Base-by-base conservation (phyloP, 2,329 filamentous ascomycete species). In the Curvularia sp. region DNA sequence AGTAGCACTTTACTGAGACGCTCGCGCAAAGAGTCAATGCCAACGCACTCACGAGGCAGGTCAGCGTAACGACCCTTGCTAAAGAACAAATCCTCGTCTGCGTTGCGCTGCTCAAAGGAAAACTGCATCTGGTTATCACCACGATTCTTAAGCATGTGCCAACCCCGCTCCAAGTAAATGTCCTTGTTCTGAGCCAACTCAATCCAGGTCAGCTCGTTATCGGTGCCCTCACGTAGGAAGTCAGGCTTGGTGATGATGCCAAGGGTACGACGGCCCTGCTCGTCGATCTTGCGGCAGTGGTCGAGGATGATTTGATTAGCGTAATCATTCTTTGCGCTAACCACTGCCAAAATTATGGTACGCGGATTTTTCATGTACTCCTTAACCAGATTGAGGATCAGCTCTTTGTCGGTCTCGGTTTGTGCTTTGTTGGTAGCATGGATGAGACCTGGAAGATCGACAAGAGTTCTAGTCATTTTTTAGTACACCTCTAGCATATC, bases 161-260 rank as follows among this genome's bases (percentile, higher is more conserved):
- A 87, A 0, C 83, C 83, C 0, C 82, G 77, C 25, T 77, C 66
- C 32, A 82, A 71, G 12, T 69, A 64, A 41, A 80, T 71, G 45
- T 80, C 69, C 21, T 76, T 69, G 61, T 81, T 80, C 51, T 71
- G 69, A 0, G 76, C 77, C 0, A 81, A 57, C 5, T 77, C 67
- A n/a, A 82, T 60, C 57, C 78, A 83, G 1, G 59, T 69, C 1
- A 55, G 60, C 55, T 85, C 80, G 5, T 79, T 77, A 0, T 85
- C 80, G 4, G 78, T 77, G 0, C 77, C 79, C 0, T 71, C 51
- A 0, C 64, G 66, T 0, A 83, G 69, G 3, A 73, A 69, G 59
- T 87, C 84, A 0, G 83, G 82, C 64, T 87, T 87, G 0, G 85
- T 88, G 53, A 88, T 80, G 54, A 88, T 81, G 0, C 85, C 83